Conservation (phyloP, 2,329 filamentous ascomycete genomes). For the Plenodomus lindquistii region DNA sequence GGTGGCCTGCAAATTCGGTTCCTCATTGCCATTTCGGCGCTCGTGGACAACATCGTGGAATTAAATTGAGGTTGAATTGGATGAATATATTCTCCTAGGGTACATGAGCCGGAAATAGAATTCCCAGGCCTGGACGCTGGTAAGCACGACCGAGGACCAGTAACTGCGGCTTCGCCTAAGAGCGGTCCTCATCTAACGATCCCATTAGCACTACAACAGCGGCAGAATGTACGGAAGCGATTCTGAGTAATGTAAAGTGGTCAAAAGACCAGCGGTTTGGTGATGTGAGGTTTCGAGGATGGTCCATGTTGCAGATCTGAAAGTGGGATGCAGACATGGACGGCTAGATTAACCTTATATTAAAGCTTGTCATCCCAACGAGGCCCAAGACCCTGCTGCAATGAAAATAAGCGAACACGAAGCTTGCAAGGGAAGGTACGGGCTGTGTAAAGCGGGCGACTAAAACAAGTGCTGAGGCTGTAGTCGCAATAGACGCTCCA, state of each 20-base stretch:
- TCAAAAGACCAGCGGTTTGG: slow-evolving; percentile 13
- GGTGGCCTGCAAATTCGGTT: slow-evolving; percentile 17
- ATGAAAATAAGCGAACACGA: slow-evolving; percentile 33
- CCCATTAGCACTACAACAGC: slow-evolving; percentile 25
- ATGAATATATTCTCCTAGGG: slow-evolving; percentile 33
- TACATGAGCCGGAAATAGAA: slow-evolving; percentile 37
- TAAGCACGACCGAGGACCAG: slow-evolving; percentile 1
- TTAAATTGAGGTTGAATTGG: slow-evolving; percentile 37
- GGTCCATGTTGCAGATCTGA: slow-evolving; percentile 40
- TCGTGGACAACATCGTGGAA: slow-evolving; percentile 21
- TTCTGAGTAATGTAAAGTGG: slow-evolving; percentile 30
- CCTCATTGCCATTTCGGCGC: slow-evolving; percentile 10
- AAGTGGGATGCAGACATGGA: slow-evolving; percentile 40
- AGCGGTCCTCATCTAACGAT: slow-evolving; percentile 29
- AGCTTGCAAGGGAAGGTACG: slow-evolving; percentile 34
- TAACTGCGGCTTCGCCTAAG: neutral
- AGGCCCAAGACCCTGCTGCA: slow-evolving; percentile 24
- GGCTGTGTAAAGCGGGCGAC: slow-evolving; percentile 20
- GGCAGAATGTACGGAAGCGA: slow-evolving; percentile 28
- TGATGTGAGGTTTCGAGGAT: slow-evolving; percentile 21
- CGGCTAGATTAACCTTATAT: slow-evolving; percentile 46
- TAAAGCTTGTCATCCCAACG: slow-evolving; percentile 44
- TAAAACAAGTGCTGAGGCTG: slow-evolving; percentile 35
- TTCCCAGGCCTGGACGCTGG: slow-evolving; percentile 23
- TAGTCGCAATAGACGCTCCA: slow-evolving; percentile 15